Conservation (phyloP, 2,329 filamentous ascomycete genomes). For the Colletotrichum falcatum region DNA sequence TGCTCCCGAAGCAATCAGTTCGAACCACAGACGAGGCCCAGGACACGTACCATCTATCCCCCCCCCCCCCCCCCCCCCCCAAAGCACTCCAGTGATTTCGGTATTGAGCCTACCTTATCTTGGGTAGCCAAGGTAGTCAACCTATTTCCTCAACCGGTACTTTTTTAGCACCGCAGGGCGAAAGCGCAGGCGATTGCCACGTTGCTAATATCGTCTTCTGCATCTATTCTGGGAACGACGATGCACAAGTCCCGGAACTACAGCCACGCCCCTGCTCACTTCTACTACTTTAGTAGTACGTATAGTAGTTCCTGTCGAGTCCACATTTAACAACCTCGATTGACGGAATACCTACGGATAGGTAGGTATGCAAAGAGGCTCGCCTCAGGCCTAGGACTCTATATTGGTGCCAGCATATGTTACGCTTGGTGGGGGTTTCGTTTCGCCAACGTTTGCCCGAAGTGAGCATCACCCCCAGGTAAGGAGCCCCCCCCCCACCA, state of each 20-base stretch:
- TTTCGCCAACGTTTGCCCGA: constrained; percentile 4
- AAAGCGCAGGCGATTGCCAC: constrained; percentile 6
- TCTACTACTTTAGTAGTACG: too few relatives aligned
- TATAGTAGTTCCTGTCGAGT: neutral
- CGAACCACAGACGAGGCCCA: constrained; percentile 35
- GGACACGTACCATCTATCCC: constrained; percentile 18
- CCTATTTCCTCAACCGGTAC: neutral
- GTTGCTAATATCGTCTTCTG: constrained; percentile 10
- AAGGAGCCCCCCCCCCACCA: neutral
- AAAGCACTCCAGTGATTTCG: constrained; percentile 32
- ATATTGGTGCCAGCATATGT: neutral
- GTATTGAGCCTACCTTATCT: constrained; percentile 7
- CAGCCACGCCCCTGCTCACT: constrained; percentile 10
- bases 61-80: constrained; percentile 15
- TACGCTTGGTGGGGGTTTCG: neutral
- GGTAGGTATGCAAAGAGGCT: neutral
- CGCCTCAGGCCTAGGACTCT: neutral
- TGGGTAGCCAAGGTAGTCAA: neutral
- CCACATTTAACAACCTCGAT: neutral
- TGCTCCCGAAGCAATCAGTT: constrained; percentile 32
- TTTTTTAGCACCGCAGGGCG: neutral
- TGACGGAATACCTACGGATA: neutral
- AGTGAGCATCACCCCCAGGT: neutral
- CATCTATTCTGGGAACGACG: constrained; percentile 38
- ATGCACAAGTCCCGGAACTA: constrained; percentile 13